Evolutionary conservation across 2,329 filamentous ascomycete species (phyloP), one percentile per base, ranked within the genome.

Genomic region (Blastomyces emzantsi): DNA sequence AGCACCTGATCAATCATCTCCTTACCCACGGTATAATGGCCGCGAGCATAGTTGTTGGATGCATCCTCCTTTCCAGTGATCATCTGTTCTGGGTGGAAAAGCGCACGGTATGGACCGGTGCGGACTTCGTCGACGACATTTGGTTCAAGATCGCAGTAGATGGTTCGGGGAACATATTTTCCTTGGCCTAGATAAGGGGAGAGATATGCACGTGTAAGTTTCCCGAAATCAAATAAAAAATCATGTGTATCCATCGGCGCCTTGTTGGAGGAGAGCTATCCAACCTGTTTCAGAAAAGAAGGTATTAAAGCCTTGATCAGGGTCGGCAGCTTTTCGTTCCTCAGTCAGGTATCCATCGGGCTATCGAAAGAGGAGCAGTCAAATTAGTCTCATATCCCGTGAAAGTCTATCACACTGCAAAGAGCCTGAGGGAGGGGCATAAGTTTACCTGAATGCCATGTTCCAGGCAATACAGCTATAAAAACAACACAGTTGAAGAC

Each of bases 41-140:
- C 94, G 86, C 94, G 93, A 73, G 94, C 94, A 77, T 97, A 97
- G 88, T 99, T 99, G 90, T 99, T 99, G 72, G 93, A 97, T 71
- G 94, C 94, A 87, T 97, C 94, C 86, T 97, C 94, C 88, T 97
- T 97, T 82, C 94, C 94, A 69, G 91, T 96, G 81, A 99, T 97
- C 93, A 99, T 96, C 83, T 95, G 90, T 83, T 97, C 94, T 65
- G 94, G 94, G 84, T 97, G 94, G 87, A 97, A 97, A 69, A 99
- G 89, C 77, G 86, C 89, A 75, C 93, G 90, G 87, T 97, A 99
- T 78, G 91, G 81, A 76, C 94, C 94, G 73, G 92, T 97, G 83
- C 94, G 92, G 82, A 97, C 94, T 84, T 97, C 94, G 76, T 99
- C 94, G 83, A 99, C 88, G 75, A 97, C 94, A 76, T 97, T 97